phyloP scores from a whole-genome alignment of 169 alveolate genomes.

The Eimeria praecox region DNA sequence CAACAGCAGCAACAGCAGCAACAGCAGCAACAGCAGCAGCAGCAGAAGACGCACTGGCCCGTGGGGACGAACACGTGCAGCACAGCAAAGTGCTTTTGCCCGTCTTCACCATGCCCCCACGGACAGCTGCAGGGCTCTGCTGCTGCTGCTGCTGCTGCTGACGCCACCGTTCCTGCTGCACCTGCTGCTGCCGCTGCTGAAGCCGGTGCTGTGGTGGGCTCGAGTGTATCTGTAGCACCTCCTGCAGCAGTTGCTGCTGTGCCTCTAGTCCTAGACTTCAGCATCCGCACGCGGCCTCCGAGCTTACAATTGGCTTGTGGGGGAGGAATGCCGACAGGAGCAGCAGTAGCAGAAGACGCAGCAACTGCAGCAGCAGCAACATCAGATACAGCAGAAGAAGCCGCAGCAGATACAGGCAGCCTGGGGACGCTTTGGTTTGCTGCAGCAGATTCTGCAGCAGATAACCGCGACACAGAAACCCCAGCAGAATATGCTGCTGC shows the following conservation, averaged over 20 bases:
- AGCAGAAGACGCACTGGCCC: neutral
- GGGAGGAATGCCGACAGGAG: neutral
- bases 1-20: neutral
- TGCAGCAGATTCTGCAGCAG: neutral
- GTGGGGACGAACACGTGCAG: neutral
- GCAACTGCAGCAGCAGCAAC: conserved; percentile 28
- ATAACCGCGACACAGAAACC: neutral
- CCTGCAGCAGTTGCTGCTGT: neutral
- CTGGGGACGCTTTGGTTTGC: neutral
- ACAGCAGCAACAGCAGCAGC: neutral
- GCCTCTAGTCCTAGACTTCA: conserved; percentile 35
- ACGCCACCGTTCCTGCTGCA: neutral
- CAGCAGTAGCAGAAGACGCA: neutral
- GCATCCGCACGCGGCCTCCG: neutral
- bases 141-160: conserved; percentile 4
- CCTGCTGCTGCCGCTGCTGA: conserved; percentile 1
- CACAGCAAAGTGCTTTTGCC: neutral
- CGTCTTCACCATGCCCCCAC: neutral
- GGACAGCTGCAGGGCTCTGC: neutral
- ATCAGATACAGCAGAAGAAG: neutral
- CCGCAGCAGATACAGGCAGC: neutral
- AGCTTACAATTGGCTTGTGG: neutral
- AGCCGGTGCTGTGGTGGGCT: neutral
- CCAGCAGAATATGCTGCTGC: neutral
- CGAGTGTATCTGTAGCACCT: neutral